Evolutionary conservation across 2,329 filamentous ascomycete species (phyloP).

Genomic region (Periconia sp.): DNA sequence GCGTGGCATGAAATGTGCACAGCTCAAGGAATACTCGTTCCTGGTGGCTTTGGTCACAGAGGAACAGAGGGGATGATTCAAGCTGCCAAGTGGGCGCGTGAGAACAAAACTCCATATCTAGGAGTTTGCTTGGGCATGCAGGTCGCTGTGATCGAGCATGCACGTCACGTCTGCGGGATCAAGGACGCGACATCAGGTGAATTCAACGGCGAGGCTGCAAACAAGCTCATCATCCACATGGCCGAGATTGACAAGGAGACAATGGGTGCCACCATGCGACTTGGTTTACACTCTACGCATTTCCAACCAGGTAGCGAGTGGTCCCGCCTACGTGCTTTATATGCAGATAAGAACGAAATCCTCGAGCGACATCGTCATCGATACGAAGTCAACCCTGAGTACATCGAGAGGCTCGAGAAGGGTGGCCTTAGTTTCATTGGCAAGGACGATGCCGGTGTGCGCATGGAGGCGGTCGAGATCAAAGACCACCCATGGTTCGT

Average conservation of each 20-base stretch:
- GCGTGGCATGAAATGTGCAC: conserved; percentile 81
- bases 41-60: conserved; percentile 78
- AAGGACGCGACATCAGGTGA: conserved; percentile 59
- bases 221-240: conserved; percentile 86
- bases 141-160: conserved; percentile 86
- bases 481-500: conserved; percentile 84
- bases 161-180: conserved; percentile 72
- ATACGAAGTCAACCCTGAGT: conserved; percentile 86
- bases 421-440: conserved; percentile 75
- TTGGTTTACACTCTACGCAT: conserved; percentile 71
- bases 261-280: conserved; percentile 83
- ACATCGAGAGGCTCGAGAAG: conserved; percentile 67
- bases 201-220: conserved; percentile 60
- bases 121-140: conserved; percentile 94
- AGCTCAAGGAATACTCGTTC: conserved; percentile 68
- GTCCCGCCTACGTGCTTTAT: conserved; percentile 75
- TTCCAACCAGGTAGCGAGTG: conserved; percentile 78
- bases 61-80: conserved; percentile 90
- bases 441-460: conserved; percentile 74
- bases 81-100: conserved; percentile 83
- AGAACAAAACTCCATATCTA: conserved; percentile 77
- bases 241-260: conserved; percentile 78
- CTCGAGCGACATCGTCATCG: conserved; percentile 82
- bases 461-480: conserved; percentile 83
- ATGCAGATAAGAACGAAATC: conserved; percentile 57